Evolutionary conservation across 2,329 filamentous ascomycete genomes (phyloP).

Genomic region (Xylariaceae sp.): DNA sequence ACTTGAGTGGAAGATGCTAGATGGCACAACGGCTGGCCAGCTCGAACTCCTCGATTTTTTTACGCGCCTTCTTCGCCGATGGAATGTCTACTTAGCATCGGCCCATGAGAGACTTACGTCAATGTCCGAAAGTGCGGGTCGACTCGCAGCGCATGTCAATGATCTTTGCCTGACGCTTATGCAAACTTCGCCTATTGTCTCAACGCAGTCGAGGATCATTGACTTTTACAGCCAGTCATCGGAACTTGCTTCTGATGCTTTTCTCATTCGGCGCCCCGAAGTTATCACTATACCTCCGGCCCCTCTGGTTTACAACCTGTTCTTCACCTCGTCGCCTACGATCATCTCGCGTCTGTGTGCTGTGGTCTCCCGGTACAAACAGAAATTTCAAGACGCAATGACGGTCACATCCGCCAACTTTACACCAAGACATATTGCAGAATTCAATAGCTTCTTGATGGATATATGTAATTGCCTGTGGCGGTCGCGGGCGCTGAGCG

Average conservation of each 20-base stretch:
- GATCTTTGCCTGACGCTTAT: conserved; percentile 56
- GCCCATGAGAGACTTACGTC: conserved; percentile 33
- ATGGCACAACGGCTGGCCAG: conserved; percentile 50
- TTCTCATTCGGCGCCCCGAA: conserved; percentile 52
- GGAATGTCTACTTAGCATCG: conserved; percentile 46
- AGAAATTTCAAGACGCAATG: conserved; percentile 59
- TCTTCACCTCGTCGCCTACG: conserved; percentile 61
- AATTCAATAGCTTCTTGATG: conserved; percentile 82
- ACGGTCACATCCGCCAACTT: conserved; percentile 37
- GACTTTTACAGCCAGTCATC: conserved; percentile 67
- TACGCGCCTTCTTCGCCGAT: conserved; percentile 59
- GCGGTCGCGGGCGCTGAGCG: conserved; percentile 68
- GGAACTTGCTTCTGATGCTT: conserved; percentile 49
- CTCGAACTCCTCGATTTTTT: conserved; percentile 63
- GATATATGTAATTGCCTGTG: conserved; percentile 82
- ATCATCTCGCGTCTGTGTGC: conserved; percentile 65
- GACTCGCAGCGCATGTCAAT: conserved; percentile 48
- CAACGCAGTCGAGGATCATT: conserved; percentile 54
- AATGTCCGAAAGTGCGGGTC: conserved; percentile 36
- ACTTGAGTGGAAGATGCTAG: conserved; percentile 49
- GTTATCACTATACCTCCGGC: conserved; percentile 63
- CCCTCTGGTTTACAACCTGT: conserved; percentile 64
- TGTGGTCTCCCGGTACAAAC: conserved; percentile 69
- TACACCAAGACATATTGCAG: conserved; percentile 57
- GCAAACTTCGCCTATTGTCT: conserved; percentile 45